Conservation (phyloP, 169 alveolate species). For the Cystoisospora suis region DNA sequence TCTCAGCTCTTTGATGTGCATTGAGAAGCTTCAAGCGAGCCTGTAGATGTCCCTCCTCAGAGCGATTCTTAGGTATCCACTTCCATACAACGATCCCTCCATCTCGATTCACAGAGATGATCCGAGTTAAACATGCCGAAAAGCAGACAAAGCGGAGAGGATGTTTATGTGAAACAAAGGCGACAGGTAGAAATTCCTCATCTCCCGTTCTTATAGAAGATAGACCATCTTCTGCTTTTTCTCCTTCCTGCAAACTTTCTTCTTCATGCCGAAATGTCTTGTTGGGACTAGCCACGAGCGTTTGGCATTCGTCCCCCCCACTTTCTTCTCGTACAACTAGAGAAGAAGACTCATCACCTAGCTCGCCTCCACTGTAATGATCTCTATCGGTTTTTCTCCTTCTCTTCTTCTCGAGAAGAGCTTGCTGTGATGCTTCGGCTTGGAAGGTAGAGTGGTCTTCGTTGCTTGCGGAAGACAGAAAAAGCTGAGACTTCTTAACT, state of each 20-base stretch:
- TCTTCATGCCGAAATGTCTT: too few species aligned
- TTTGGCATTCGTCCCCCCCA: neutral
- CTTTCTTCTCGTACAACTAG: neutral
- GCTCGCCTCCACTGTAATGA: neutral
- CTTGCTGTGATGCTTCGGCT: constrained; percentile 6
- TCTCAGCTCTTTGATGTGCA: neutral
- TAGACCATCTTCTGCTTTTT: neutral
- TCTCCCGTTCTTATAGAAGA: neutral
- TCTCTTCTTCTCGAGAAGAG: constrained; percentile 3
- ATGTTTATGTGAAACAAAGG: constrained; percentile 43
- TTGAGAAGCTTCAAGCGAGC: constrained; percentile 15
- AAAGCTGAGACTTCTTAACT: neutral
- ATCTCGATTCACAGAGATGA: constrained; percentile 45
- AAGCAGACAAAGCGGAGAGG: constrained; percentile 44
- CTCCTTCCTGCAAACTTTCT: neutral
- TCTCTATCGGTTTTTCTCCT: neutral
- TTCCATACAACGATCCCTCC: constrained; percentile 47
- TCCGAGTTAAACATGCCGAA: constrained; percentile 33
- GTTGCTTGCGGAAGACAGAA: neutral
- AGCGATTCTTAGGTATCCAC: constrained; percentile 9
- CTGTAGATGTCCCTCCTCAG: constrained; percentile 17
- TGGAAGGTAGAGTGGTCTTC: too few species aligned
- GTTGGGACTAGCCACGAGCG: too few species aligned
- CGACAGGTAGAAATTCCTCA: constrained; percentile 38
- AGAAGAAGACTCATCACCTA: neutral